Evolutionary conservation across 495 filamentous ascomycete genomes (phyloP), one percentile per base, ranked within the genome.

Genomic region (Penicillium argentinense): DNA sequence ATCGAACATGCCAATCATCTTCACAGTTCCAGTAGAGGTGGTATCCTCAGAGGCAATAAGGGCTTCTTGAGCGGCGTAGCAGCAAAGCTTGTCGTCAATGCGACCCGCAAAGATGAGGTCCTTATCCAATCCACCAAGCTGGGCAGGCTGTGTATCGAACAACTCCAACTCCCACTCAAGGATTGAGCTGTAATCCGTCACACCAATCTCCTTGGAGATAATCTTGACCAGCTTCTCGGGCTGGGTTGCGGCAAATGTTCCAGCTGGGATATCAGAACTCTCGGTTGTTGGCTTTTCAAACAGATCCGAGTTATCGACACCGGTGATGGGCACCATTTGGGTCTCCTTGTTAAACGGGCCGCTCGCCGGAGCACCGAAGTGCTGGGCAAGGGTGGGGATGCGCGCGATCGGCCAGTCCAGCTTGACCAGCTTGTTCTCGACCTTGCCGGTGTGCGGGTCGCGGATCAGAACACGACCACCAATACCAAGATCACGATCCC

Each of bases 91-190:
- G 65, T 98, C 93, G 64, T 98, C 93, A 56, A 98, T 90, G 34
- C 93, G 86, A 45, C 90, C 89, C 34, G 88, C 93, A 53, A 92
- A 97, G 64, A 98, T 92, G 69, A 98, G 82, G 53, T 97, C 93
- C 62, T 89, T 90, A 55, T 93, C 88, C 29, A 98, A 59, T 9
- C 93, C 93, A 49, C 90, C 89, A 17, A 91, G 72, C 22, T 82
- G 79, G 12, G 89, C 92, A 6, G 91, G 89, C 61, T 96, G 90
- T 6, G 78, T 84, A 66, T 98, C 93, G 60, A 84, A 98, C 24
- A 98, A 84, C 66, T 98, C 93, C n/a, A 97, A 80, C 57, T 98
- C 93, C 93, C 93, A 98, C 66, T 89, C 92, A 19, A 97, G 69
- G 48, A 98, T 96, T 42, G 73, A 80, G 65, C 68, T 75, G 54